Conservation (phyloP, 257 asterid genomes). For the Parsonsia alboflavescens region DNA sequence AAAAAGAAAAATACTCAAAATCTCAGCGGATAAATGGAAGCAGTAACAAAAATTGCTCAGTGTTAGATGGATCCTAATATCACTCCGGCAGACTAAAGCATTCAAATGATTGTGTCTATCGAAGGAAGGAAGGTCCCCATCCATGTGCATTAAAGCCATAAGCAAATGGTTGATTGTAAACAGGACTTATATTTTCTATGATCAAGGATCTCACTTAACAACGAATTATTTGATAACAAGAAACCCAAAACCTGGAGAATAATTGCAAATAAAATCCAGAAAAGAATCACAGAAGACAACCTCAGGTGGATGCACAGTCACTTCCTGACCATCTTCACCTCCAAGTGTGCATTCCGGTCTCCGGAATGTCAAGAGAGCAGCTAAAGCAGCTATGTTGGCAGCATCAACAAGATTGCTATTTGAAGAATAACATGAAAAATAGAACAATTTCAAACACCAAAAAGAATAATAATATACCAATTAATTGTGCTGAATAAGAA, state of each 20-base stretch:
- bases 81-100: background rate
- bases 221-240: background rate
- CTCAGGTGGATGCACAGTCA: constrained; percentile 72
- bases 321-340: constrained; percentile 82
- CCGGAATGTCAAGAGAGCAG: constrained; percentile 85
- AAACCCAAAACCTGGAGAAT: background rate
- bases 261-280: background rate
- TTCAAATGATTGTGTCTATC: background rate
- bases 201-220: background rate
- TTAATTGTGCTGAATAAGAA: background rate
- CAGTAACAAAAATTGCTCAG: background rate
- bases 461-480: background rate
- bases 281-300: constrained; percentile 23
- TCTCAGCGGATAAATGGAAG: background rate
- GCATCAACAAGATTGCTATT: constrained; percentile 93
- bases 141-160: constrained; percentile 2
- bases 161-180: background rate
- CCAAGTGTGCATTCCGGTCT: constrained; percentile 89
- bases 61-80: background rate
- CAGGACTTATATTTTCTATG: background rate
- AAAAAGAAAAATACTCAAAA: background rate
- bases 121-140: background rate
- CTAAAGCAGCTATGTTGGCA: constrained; percentile 91
- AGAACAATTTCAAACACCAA: constrained; percentile 9
- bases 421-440: constrained; percentile 10